Base-by-base conservation (phyloP, 148 eudicot genomes). In the Polygonum aviculare region DNA sequence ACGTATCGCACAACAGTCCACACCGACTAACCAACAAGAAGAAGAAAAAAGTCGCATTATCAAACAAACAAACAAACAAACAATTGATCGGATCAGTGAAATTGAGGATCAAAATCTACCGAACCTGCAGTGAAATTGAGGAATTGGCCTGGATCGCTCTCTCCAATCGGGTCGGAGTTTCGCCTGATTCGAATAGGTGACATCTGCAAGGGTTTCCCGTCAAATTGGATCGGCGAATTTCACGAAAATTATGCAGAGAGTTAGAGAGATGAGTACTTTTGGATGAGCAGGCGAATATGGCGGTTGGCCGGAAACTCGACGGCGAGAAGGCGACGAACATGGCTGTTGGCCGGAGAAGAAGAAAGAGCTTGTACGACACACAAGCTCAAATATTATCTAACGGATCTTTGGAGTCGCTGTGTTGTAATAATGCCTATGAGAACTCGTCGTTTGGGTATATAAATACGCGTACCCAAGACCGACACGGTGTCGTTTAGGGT, bases 71-170 rank as follows among this genome's bases (percentile, higher is more conserved):
- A 59, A 0, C 65, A 59, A 21, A n/a, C n/a, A n/a, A n/a, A n/a
- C 10, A 1, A 21, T 39, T 39, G 40, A 60, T 60, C 38, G 3
- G 36, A 60, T 36, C 15, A 60, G 5, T 22, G 36, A 60, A 60
- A 22, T 55, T 8, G 11, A 52, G 11, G 38, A n/a, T 65, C 70
- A 65, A 26, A 33, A 12, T 9, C 12, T 44, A 14, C 7, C 45
- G 19, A 72, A 72, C 98, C 98, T 93, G 98, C 97, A 93, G 12
- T 91, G 97, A 59, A 91, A 97, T 80, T 93, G 93, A 52, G 91
- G 91, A 77, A 94, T 90, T 14, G 97, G 94, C 73, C 80, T 85
- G 52, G 98, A 94, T 44, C 83, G 79, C 45, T 85, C 80, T 71
- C 98, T 83, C 98, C 98, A 91, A 73, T 94, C 97, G 3, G 88